phyloP scores from a whole-genome alignment of 129 eudicot genomes.

The Flaveria trinervia region DNA sequence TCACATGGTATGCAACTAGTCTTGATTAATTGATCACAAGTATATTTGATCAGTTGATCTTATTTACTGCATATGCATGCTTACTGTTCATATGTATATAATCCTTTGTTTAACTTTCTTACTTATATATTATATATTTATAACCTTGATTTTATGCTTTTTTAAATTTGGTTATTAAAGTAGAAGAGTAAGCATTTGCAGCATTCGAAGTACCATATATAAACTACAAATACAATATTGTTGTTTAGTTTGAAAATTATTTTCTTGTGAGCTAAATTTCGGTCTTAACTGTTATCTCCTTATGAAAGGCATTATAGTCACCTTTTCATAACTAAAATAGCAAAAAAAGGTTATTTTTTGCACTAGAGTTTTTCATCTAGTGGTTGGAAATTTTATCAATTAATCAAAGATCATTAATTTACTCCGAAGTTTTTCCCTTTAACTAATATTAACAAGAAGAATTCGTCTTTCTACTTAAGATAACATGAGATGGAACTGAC shows the following conservation, averaged over 20 bases:
- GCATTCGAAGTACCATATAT: too few species aligned
- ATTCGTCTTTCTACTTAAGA: neutral
- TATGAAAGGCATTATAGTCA: neutral
- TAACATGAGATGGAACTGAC: neutral
- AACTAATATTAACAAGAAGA: neutral
- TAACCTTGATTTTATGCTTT: neutral
- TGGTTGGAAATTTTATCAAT: neutral
- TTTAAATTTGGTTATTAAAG: neutral
- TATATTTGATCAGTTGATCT: neutral
- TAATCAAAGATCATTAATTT: neutral
- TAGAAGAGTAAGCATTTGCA: slow-evolving; percentile 10
- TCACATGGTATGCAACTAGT: neutral
- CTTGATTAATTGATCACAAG: neutral
- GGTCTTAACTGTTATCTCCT: neutral
- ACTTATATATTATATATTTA: neutral
- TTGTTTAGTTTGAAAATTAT: neutral
- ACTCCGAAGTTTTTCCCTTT: neutral
- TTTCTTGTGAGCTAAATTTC: too few species aligned
- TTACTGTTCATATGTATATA: neutral
- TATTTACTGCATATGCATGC: slow-evolving; percentile 10
- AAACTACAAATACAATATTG: neutral
- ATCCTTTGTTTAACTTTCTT: neutral
- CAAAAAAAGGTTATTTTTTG: too few species aligned
- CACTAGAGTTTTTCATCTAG: neutral
- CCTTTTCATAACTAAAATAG: neutral